Base-by-base conservation (phyloP, 371 early-diverging fungal species). In the Paraphysoderma sedebokerense region DNA sequence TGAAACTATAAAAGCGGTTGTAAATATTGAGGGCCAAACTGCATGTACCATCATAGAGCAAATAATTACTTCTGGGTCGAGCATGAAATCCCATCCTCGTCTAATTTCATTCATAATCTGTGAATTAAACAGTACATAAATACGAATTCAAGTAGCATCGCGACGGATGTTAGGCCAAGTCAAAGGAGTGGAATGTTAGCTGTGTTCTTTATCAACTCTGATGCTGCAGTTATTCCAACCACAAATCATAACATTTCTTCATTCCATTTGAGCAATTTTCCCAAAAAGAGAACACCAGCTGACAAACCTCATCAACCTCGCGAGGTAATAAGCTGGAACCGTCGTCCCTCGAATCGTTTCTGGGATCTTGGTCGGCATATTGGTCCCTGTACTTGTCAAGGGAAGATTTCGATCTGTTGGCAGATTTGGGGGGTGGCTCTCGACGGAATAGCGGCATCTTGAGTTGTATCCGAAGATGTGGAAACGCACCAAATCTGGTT, bases 1-100 rank as follows among this genome's bases (percentile, higher is more conserved):
- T 54, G 37, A 29, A 52, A 54, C 44, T 50, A 19, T 48, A 5
- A 19, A 38, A 5, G 4, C 11, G 38, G 6, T 19, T 9, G 38
- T 19, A 38, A 38, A 5, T 5, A 19, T 19, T 38, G 38, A 38
- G 38, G 22, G 22, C 4, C 9, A 5, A 9, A 5, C 38, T 5
- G 23, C 38, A 24, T 3, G 5, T 5, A 3, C 3, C 38, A 38
- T 9, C 6, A 9, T 3, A 38, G 3, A 4, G 7, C 5, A 38
- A 19, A 24, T 38, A 38, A 19, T 26, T 42, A 28, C 27, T 42
- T 31, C 13, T 42, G 42, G n/a, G n/a, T n/a, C n/a, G 30, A n/a
- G 24, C 42, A 42, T 42, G 42, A 42, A 42, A 28, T 28, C 30
- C 42, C 42, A 42, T 2, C 11, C 13, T 17, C 17, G 28, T 9